Evolutionary conservation across 306 rosid genomes (phyloP), one percentile per base, ranked within the genome.

Genomic region (Ammopiptanthus mongolicus): DNA sequence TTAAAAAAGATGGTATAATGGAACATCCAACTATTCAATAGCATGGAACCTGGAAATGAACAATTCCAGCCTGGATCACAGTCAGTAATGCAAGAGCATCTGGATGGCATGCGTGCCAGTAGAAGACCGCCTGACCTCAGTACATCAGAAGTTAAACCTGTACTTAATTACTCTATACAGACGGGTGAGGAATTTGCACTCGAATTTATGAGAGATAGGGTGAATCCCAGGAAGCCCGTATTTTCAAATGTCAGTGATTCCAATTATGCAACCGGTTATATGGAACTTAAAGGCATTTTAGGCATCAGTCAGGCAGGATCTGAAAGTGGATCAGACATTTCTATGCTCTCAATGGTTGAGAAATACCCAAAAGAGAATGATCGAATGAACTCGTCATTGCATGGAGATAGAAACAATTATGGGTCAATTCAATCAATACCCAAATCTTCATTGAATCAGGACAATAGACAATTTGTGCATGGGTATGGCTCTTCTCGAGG

Each of bases 111-210:
- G 78, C 85, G 75, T 75, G 11, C 73, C 73, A 77, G 75, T 70
- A 60, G 79, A 67, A 86, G 91, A 73, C 52, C 83, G 15, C 64
- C 73, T 42, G 81, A 82, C 70, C 83, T 55, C 5, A 83, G 74
- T 75, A 58, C 48, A 29, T 69, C 91, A 56, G 93, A 84, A 71
- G 82, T 87, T 67, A 92, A 81, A 78, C 91, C 96, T 48, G 93
- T 86, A 58, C 96, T 47, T 81, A 90, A 92, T 85, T 90, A 74
- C 76, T 92, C 97, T 64, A 90, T 90, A 76, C 93, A 85, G 86
- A 92, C 96, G 0, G 97, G 97, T 46, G 96, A 92, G 87, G 97
- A 92, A 79, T 92, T 92, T 62, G 76, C 97, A 44, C 84, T 89
- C 14, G 96, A 92, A 73, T 92, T 92, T 61, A 85, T 92, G 91